Percentiles rank a stretch among this genome's conserved stretches.
These are phyloP conservation scores for Thymus quinquecostatus DNA, from an alignment of 257 asterid species.

Conservation along the genomic window DNA sequence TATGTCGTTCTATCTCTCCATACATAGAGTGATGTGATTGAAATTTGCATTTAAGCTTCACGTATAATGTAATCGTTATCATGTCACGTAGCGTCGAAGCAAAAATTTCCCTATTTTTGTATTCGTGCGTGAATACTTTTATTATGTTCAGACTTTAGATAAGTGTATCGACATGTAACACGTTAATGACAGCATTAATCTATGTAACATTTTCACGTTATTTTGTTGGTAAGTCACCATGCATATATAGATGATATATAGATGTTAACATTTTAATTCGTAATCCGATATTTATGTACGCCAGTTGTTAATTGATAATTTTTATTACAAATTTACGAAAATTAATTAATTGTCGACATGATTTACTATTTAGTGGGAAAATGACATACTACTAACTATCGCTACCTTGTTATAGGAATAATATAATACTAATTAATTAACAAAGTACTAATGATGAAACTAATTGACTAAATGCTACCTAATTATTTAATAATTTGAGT, in stretches of 20 bases:
- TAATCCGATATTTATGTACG: neutral
- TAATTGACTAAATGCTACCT: neutral
- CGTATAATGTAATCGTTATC: too few relatives aligned
- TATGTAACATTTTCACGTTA: neutral
- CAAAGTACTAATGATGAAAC: neutral
- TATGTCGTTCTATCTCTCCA: too few relatives aligned
- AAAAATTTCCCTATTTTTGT: too few relatives aligned
- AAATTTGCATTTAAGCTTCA: too few relatives aligned
- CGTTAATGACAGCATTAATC: neutral
- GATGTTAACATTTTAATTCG: neutral
- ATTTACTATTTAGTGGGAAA: neutral
- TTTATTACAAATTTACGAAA: neutral
- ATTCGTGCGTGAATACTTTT: too few relatives aligned
- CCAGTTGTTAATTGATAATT: neutral
- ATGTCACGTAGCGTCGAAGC: too few relatives aligned
- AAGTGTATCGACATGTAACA: neutral
- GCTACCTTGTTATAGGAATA: neutral
- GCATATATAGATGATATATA: neutral
- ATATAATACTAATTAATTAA: neutral
- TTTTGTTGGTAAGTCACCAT: neutral
- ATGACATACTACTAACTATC: slow-evolving; percentile 23
- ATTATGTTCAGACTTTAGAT: too few relatives aligned
- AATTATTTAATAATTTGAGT: neutral
- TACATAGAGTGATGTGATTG: too few relatives aligned
- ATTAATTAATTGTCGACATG: neutral